Evolutionary conservation across 257 asterid species (phyloP), one percentile per base, ranked within the genome.

Genomic region (Gentiana dahurica): DNA sequence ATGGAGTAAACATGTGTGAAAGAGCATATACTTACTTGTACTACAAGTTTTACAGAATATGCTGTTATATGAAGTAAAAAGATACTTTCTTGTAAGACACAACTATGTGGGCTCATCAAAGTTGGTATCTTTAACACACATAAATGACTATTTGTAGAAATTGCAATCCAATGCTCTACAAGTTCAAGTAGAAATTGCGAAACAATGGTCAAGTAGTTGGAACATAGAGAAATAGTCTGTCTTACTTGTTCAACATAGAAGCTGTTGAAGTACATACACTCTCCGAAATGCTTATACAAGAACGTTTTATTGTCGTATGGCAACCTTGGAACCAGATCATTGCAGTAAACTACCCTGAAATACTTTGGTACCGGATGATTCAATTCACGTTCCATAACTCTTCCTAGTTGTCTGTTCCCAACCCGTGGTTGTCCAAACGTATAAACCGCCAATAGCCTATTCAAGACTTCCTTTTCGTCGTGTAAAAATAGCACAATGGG

Each of bases 391-490:
- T 81, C 86, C 90, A 91, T 73, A 68, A 64, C 79, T 60, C 60
- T 75, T 7, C 89, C 87, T 37, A 83, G 35, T 73, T 83, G 72
- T 43, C 85, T 64, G 49, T 85, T 71, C 46, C 98, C 96, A 41
- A 87, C 61, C 67, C 98, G 72, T 0, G 98, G 98, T 73, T 91
- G 98, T 12, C 98, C 97, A 41, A 57, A 87, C 1, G 98, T 91
- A 73, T 87, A 83, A 49, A 91, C 71, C 0, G 85, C 86, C 54
- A 77, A 61, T 61, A 91, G 58, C 34, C 85, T 73, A 57, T 76
- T 59, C 93, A 85, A 66, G 60, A 79, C 4, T 64, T 71, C 77
- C 73, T 75, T 72, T 73, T 91, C 94, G 58, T 75, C 66, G 4
- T 83, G 95, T 73, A 87, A 70, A 58, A 76, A 75, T 3, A 87